Percentiles rank a stretch among this genome's conserved stretches.
phyloP scores from a whole-genome alignment of 441 rosid genomes.

The Pelargonium exstipulatum region DNA sequence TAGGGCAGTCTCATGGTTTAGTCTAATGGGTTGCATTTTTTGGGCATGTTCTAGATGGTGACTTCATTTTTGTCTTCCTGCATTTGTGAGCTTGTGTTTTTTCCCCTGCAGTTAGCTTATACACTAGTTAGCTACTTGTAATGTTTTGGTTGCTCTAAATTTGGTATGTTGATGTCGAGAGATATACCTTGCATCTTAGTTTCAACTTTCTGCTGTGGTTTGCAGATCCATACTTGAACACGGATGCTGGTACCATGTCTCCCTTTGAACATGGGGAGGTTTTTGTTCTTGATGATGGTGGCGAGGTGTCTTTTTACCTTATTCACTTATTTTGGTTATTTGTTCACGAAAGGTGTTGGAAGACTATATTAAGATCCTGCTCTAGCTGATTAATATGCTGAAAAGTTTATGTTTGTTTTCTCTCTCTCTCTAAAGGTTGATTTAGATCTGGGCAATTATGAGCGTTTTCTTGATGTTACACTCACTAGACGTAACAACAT shows the following conservation, averaged over 20 bases:
- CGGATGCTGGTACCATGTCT: conserved; percentile 80
- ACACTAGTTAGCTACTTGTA: neutral
- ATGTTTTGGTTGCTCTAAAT: neutral
- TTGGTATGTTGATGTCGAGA: neutral
- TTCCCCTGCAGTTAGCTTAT: neutral
- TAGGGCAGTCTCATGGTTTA: neutral
- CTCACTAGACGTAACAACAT: conserved; percentile 66
- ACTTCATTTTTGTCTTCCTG: neutral
- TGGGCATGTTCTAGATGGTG: neutral
- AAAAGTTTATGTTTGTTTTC: neutral
- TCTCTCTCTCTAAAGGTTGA: conserved; percentile 41
- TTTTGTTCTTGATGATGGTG: conserved; percentile 73
- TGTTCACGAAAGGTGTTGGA: neutral
- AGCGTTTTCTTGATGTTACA: conserved; percentile 63
- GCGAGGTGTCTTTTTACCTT: conserved; percentile 44
- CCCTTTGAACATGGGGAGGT: conserved; percentile 80
- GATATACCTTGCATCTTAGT: neutral
- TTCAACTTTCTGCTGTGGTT: conserved; percentile 8
- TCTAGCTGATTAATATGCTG: neutral
- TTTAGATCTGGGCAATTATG: conserved; percentile 71
- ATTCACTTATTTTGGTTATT: conserved; percentile 1
- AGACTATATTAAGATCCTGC: too few species aligned
- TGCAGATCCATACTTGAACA: conserved; percentile 68
- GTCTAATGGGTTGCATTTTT: neutral
- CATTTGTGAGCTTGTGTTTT: neutral